Evolutionary conservation across 2,329 filamentous ascomycete species (phyloP), one percentile per base, ranked within the genome.

Genomic region (Fusarium fujikuroi): DNA sequence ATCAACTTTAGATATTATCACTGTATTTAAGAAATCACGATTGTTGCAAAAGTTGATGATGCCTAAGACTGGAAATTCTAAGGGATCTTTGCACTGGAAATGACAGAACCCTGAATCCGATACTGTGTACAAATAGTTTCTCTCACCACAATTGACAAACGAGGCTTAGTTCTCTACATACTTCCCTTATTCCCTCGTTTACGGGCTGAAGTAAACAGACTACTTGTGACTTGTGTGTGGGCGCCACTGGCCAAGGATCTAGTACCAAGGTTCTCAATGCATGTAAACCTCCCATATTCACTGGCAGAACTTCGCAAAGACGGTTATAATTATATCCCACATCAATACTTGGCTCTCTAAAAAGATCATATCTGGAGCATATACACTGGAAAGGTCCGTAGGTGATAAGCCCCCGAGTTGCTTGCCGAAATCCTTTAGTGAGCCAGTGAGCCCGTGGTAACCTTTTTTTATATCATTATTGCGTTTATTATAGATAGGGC

Each of bases 131-230:
- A 19, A 12, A 44, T 19, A 19, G 6, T 7, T 44, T 19, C 1
- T 19, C 1, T 11, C 18, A 14, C 1, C 23, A 25, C 4, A 25
- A 25, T 44, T 25, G 4, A 4, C 5, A 1, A 25, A 4, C 23
- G 11, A 25, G 23, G 23, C 2, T 25, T 25, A 25, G 0, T 44
- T 25, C 23, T 44, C 8, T 4, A 28, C 6, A 7, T 2, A 28
- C 5, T 28, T 9, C 23, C 43, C 18, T 14, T 0, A 14, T 2
- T 3, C 11, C 23, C 4, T 46, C 23, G 11, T 25, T 9, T 3
- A n/a, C n/a, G n/a, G n/a, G 7, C 43, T 19, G 8, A n/a, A n/a
- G 21, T 40, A n/a, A 2, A 40, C 21, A n/a, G 2, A 15, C 0
- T 1, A 15, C 39, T n/a, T n/a, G 12, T 12, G 21, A n/a, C 39